These are phyloP conservation scores for Annulohypoxylon maeteangense DNA, from an alignment of 495 filamentous ascomycete genomes.

Conservation along the genomic window DNA sequence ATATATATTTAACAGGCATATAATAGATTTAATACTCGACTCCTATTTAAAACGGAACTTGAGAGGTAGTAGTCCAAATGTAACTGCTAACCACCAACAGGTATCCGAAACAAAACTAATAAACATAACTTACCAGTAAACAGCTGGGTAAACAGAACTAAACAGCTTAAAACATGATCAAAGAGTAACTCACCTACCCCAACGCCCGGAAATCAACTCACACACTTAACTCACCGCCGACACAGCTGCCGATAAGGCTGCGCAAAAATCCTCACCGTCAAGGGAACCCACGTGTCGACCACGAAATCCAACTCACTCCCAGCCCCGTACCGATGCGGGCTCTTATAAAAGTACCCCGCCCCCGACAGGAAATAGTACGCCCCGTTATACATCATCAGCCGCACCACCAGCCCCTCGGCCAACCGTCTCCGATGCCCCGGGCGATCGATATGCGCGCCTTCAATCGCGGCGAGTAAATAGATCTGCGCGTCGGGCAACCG, in stretches of 20 bases:
- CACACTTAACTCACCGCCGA: neutral
- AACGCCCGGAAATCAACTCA: neutral
- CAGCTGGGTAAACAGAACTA: neutral
- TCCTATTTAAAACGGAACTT: neutral
- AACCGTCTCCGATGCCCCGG: neutral
- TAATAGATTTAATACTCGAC: neutral
- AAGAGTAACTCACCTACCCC: neutral
- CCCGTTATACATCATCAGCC: neutral
- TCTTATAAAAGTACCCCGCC: constrained; percentile 10
- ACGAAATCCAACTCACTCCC: neutral
- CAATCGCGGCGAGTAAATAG: constrained; percentile 5
- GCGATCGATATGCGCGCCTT: constrained; percentile 18
- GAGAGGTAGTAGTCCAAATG: neutral
- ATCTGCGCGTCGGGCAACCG: constrained; percentile 1
- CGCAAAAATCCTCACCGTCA: neutral
- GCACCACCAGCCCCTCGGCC: neutral
- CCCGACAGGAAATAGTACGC: constrained; percentile 23
- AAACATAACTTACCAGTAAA: neutral
- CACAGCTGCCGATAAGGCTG: constrained; percentile 31
- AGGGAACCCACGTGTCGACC: constrained; percentile 16
- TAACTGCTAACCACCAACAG: neutral
- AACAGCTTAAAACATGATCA: too few relatives aligned
- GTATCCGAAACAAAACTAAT: neutral
- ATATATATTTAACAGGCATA: neutral
- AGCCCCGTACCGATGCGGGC: neutral